These are phyloP conservation scores for Rhodotorula sp. DNA, from an alignment of 1,284 basidiomycete species.

Conservation along the genomic window DNA sequence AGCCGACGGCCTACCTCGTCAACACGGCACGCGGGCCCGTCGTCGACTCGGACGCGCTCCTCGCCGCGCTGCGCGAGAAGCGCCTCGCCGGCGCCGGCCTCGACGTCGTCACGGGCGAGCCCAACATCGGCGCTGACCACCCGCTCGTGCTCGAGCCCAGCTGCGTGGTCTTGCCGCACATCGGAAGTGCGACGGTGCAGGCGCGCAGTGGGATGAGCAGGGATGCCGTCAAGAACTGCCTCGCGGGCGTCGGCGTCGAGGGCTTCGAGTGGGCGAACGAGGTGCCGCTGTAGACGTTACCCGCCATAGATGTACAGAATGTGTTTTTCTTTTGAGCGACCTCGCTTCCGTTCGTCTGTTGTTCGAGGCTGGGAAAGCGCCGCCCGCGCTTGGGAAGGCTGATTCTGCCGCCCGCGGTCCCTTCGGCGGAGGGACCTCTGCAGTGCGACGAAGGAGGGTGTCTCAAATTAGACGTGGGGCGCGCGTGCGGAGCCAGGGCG, in stretches of 20 bases:
- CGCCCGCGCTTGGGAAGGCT: too few relatives aligned
- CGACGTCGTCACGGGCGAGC: conserved; percentile 93
- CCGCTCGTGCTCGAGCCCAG: conserved; percentile 73
- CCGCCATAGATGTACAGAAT: too few relatives aligned
- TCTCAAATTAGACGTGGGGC: too few relatives aligned
- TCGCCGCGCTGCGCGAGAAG: conserved; percentile 69
- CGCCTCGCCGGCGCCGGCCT: conserved; percentile 89
- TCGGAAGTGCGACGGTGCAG: conserved; percentile 84
- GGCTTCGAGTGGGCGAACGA: conserved; percentile 35
- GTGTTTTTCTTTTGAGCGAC: too few relatives aligned
- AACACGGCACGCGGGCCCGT: conserved; percentile 70
- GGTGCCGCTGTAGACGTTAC: conserved; percentile 11
- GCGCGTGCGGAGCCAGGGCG: too few relatives aligned
- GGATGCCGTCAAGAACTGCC: conserved; percentile 43
- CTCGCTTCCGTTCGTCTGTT: too few relatives aligned
- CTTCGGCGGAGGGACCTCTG: too few relatives aligned
- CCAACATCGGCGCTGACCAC: conserved; percentile 71
- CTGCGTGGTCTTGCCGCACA: conserved; percentile 73
- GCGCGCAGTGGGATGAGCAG: conserved; percentile 61
- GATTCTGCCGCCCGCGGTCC: too few relatives aligned
- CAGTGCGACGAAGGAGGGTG: too few relatives aligned
- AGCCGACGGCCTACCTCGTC: conserved; percentile 73
- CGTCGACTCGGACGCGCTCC: conserved; percentile 79
- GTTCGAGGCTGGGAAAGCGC: too few relatives aligned
- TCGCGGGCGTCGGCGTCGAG: conserved; percentile 45